Conservation (phyloP, 208 protist species). For the Angomonas ambiguus region DNA sequence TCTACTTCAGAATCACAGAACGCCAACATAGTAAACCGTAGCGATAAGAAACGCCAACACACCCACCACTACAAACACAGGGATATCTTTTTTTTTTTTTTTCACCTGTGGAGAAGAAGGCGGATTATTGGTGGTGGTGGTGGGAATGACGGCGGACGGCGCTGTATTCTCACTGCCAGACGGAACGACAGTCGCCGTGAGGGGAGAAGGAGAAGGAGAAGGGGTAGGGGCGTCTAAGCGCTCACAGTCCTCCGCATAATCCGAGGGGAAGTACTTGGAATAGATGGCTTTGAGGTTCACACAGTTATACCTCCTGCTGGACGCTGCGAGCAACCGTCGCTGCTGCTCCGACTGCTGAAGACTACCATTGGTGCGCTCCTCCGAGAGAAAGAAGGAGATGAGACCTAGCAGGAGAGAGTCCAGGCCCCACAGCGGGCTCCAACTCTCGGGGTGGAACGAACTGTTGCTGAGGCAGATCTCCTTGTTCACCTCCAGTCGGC, state of each 20-base stretch:
- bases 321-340: constrained; percentile 34
- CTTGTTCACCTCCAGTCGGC: constrained; percentile 60
- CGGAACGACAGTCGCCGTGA: no score
- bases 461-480: constrained; percentile 82
- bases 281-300: constrained; percentile 28
- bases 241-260: constrained; percentile 31
- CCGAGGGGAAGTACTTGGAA: constrained; percentile 37
- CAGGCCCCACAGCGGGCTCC: constrained; percentile 86
- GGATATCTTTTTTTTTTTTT: background rate
- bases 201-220: no score
- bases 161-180: no score
- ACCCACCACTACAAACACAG: background rate
- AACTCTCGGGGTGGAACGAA: constrained; percentile 84
- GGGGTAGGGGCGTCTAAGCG: constrained; percentile 17
- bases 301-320: constrained; percentile 56
- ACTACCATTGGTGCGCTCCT: constrained; percentile 40
- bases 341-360: constrained; percentile 23
- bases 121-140: background rate
- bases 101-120: background rate
- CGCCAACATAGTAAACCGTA: background rate
- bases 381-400: constrained; percentile 73
- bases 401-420: constrained; percentile 79
- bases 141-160: no score
- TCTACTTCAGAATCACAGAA: no score
- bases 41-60: background rate